Base-by-base conservation (phyloP, 306 rosid species). In the Vachellia collinsii region DNA sequence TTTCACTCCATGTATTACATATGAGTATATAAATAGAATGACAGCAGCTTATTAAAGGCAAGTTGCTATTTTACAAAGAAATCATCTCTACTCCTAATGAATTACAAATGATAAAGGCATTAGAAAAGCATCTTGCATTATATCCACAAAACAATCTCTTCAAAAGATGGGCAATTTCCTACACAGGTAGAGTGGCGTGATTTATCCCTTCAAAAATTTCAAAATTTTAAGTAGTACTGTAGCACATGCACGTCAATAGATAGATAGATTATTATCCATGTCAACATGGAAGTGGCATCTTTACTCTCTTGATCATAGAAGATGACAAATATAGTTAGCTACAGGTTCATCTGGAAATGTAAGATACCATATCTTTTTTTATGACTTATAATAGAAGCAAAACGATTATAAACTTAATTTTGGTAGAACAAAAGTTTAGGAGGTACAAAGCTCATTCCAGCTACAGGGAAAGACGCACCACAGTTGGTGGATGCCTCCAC, bases 41-140 rank as follows among this genome's bases (percentile, higher is more conserved):
- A 43, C 38, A 70, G n/a, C 7, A 23, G 56, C 20, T 22, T 38
- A 70, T 50, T 11, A 38, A n/a, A 70, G 8, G 3, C 7, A 43
- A 22, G 38, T 70, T 20, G 56, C 74, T 44, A 69, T 17, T 23
- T 20, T 16, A 43, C 54, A 43, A 69, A 29, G 53, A 69, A 69
- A 43, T n/a, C 11, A 69, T 69, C 51, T 19, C 47, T 43, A 69
- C 20, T 69, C 71, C 75, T 63, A 48, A 70, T 54, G 46, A 77
- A 77, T 65, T 29, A 39, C 42, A 43, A 81, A 72, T 38, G 74
- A 79, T 73, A 6, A 80, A 74, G 77, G 79, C 67, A 78, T 58
- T 58, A 37, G 51, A 72, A 75, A 83, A 64, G 46, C 56, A 81
- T 38, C 72, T 79, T 66, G 13, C 61, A 63, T 44, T 61, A 68